Percentiles rank a stretch among this genome's conserved stretches.
These are phyloP conservation scores for Clonostachys chloroleuca DNA, from an alignment of 2,329 filamentous ascomycete genomes.

Conservation along the genomic window DNA sequence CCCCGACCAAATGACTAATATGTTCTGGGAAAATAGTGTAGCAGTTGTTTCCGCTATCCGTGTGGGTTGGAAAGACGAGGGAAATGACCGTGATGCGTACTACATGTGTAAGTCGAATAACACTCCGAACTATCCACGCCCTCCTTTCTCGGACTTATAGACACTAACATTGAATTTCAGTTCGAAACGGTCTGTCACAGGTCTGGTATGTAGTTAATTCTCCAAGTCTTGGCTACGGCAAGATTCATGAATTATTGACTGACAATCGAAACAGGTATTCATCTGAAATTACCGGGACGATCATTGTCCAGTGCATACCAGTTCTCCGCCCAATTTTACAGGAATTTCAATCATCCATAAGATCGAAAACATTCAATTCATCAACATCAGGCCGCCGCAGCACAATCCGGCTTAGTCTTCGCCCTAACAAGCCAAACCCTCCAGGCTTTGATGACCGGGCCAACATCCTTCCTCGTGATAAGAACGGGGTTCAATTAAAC, in stretches of 20 bases:
- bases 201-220: background rate
- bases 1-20: too few relatives aligned
- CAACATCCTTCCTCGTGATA: too few relatives aligned
- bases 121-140: background rate
- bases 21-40: constrained; percentile 17
- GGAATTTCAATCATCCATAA: too few relatives aligned
- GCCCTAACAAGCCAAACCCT: too few relatives aligned
- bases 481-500: too few relatives aligned
- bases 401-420: too few relatives aligned
- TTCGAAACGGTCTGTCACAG: background rate
- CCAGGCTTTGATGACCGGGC: too few relatives aligned
- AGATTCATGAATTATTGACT: background rate
- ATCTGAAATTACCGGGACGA: constrained; percentile 46
- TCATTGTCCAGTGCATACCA: constrained; percentile 50
- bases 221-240: background rate
- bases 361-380: too few relatives aligned
- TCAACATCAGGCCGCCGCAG: too few relatives aligned
- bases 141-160: background rate
- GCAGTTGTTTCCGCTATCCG: constrained; percentile 42
- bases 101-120: constrained; percentile 33
- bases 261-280: constrained; percentile 25
- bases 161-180: background rate
- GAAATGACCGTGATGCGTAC: constrained; percentile 35
- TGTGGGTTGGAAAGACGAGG: constrained; percentile 41
- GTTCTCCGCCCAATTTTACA: constrained; percentile 40